Evolutionary conservation across 2,329 filamentous ascomycete species (phyloP).

Genomic region (Claviceps pazoutovae): DNA sequence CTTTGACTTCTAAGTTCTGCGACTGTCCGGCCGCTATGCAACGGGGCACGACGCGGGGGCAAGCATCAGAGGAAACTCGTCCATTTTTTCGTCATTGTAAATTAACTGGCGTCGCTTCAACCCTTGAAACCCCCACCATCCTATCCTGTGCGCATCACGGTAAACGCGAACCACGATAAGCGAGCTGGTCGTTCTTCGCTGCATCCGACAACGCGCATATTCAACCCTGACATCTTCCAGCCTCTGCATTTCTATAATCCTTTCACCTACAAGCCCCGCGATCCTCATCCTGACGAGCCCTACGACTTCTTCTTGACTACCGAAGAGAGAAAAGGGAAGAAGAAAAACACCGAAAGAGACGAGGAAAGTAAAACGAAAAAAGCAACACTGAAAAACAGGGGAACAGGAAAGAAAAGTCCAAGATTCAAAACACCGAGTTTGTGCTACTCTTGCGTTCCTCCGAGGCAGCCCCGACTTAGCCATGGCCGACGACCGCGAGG

Average conservation of each 20-base stretch:
- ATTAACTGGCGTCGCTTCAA: neutral
- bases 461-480: neutral
- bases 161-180: neutral
- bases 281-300: neutral
- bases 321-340: too few relatives aligned
- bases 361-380: too few relatives aligned
- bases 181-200: neutral
- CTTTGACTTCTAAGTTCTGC: neutral
- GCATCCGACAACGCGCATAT: neutral
- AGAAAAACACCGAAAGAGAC: too few relatives aligned
- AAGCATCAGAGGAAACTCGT: neutral
- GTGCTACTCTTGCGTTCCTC: neutral
- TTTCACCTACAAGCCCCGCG: neutral
- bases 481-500: conserved; percentile 20
- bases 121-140: neutral
- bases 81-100: neutral
- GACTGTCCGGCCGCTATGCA: neutral
- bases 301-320: neutral
- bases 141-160: neutral
- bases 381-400: too few relatives aligned
- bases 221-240: neutral
- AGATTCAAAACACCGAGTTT: neutral
- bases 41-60: neutral
- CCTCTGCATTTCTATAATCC: neutral
- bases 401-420: neutral